Conservation (phyloP, 257 asterid species). For the Jaltomata sinuosa region DNA sequence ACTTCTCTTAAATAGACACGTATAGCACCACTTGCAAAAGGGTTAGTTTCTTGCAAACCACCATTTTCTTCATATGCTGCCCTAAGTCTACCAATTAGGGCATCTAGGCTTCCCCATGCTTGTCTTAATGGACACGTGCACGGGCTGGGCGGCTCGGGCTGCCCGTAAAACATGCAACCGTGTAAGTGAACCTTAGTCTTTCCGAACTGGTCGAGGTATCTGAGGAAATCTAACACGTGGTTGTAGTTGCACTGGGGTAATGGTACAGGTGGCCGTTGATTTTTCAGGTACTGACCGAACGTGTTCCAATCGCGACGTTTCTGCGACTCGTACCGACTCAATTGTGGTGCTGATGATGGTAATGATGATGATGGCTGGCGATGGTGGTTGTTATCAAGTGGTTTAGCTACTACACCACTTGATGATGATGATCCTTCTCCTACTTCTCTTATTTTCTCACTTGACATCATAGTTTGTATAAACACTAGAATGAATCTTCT, state of each 20-base stretch:
- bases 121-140: slow-evolving; percentile 7
- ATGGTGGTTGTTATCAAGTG: neutral
- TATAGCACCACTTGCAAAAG: slow-evolving; percentile 8
- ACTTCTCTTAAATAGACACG: slow-evolving; percentile 2
- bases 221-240: neutral
- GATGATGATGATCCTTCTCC: slow-evolving; percentile 4
- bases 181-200: slow-evolving; percentile 3
- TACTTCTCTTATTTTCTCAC: neutral
- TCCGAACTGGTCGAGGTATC: slow-evolving; percentile 1
- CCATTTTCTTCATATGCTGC: slow-evolving; percentile 7
- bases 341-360: neutral
- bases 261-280: neutral
- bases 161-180: neutral
- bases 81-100: slow-evolving; percentile 4
- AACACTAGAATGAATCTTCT: neutral
- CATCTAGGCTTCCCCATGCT: slow-evolving; percentile 10
- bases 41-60: slow-evolving; percentile 2
- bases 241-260: neutral
- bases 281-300: neutral
- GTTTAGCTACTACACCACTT: neutral
- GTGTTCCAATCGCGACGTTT: slow-evolving; percentile 6
- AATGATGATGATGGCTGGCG: neutral
- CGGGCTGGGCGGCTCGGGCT: slow-evolving; percentile 1
- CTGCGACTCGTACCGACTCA: neutral
- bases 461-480: neutral